Evolutionary conservation across 768 basidiomycete species (phyloP).

Genomic region (Dentipellis sp.): DNA sequence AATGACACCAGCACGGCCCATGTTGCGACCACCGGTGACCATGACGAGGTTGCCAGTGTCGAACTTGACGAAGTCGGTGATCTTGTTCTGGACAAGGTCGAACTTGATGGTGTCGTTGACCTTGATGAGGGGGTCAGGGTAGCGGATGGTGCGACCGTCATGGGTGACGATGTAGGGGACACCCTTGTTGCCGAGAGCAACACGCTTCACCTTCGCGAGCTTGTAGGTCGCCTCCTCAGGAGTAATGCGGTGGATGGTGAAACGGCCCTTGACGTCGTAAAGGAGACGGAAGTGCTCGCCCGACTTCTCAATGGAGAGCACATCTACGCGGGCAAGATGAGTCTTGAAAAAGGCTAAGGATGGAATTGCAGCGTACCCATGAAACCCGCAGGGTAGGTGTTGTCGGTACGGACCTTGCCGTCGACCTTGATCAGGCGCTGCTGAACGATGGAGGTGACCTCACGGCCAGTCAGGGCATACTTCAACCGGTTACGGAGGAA

Average conservation of each 20-base stretch:
- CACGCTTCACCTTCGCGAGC: slow-evolving; percentile 88
- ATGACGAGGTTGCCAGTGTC: slow-evolving; percentile 96
- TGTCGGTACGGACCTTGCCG: slow-evolving; percentile 95
- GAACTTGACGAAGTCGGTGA: slow-evolving; percentile 88
- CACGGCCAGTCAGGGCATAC: slow-evolving; percentile 94
- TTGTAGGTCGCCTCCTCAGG: slow-evolving; percentile 96
- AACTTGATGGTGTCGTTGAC: slow-evolving; percentile 98
- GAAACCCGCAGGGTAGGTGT: slow-evolving; percentile 95
- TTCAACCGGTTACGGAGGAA: slow-evolving; percentile 99
- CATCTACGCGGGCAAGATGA: slow-evolving; percentile 44
- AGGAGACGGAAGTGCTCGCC: slow-evolving; percentile 99
- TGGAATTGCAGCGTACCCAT: slow-evolving; percentile 52
- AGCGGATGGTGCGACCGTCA: slow-evolving; percentile 99
- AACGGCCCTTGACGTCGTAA: slow-evolving; percentile 99
- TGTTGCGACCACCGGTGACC: slow-evolving; percentile 99
- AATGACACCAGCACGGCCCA: slow-evolving; percentile 96
- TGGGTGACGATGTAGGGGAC: slow-evolving; percentile 98
- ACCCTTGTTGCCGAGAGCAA: slow-evolving; percentile 86
- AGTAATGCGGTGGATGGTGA: slow-evolving; percentile 99
- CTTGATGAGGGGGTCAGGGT: slow-evolving; percentile 91
- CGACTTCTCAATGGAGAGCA: slow-evolving; percentile 95
- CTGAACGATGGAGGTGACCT: slow-evolving; percentile 91
- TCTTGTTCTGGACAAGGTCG: slow-evolving; percentile 92
- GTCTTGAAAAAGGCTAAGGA: background rate
- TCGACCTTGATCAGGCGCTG: slow-evolving; percentile 98